These are phyloP conservation scores for Boletus vermiculosoides DNA, from an alignment of 768 basidiomycete species.

Conservation along the genomic window DNA sequence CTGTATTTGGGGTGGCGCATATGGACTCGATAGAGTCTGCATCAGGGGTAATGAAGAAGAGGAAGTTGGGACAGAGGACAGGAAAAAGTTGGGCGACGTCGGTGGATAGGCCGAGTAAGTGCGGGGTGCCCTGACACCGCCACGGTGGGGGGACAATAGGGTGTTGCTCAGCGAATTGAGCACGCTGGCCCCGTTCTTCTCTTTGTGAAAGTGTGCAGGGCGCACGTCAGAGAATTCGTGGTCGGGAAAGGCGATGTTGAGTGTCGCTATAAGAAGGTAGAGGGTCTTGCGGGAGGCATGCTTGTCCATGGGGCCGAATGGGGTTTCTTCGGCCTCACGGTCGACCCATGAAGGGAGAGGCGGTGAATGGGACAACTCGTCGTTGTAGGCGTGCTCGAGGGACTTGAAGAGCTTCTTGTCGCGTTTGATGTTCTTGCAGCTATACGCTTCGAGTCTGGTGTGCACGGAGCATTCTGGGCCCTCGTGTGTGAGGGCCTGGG, in stretches of 20 bases:
- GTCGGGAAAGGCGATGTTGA: constrained; percentile 97
- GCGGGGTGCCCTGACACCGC: constrained; percentile 65
- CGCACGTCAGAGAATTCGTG: constrained; percentile 94
- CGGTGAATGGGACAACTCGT: constrained; percentile 77
- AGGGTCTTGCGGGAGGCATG: constrained; percentile 86
- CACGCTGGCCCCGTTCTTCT: constrained; percentile 71
- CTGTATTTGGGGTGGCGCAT: constrained; percentile 68
- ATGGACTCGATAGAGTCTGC: constrained; percentile 58
- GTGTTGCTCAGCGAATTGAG: constrained; percentile 85
- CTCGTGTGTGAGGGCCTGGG: constrained; percentile 78
- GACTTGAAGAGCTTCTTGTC: constrained; percentile 96
- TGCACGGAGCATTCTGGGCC: constrained; percentile 87
- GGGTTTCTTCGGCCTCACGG: constrained; percentile 73
- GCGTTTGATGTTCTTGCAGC: constrained; percentile 94
- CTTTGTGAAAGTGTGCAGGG: constrained; percentile 85
- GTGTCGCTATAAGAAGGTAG: constrained; percentile 92
- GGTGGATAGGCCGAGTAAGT: constrained; percentile 88
- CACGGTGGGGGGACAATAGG: constrained; percentile 68
- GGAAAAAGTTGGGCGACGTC: constrained; percentile 68
- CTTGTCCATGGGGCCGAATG: constrained; percentile 90
- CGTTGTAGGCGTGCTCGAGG: constrained; percentile 82
- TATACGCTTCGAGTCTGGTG: constrained; percentile 94
- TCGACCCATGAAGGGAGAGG: constrained; percentile 79
- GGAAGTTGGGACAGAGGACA: constrained; percentile 62
- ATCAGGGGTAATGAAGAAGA: constrained; percentile 71